These are phyloP conservation scores for Tylopilus sp. DNA, from an alignment of 1,284 basidiomycete genomes.

Conservation along the genomic window DNA sequence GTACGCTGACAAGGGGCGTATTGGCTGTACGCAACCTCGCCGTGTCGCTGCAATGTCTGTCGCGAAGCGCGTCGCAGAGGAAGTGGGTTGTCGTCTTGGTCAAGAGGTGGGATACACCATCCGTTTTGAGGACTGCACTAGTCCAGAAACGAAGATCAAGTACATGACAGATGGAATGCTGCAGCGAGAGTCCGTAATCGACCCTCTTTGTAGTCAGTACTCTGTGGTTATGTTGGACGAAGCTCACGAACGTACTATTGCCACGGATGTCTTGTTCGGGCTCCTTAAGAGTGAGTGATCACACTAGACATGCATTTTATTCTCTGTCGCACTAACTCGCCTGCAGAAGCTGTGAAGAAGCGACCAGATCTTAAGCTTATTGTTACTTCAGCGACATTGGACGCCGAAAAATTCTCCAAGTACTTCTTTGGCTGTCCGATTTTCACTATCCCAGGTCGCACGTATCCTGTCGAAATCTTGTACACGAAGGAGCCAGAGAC, in stretches of 20 bases:
- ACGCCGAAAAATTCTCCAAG: slow-evolving; percentile 98
- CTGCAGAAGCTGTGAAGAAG: slow-evolving; percentile 85
- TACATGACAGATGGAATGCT: slow-evolving; percentile 99
- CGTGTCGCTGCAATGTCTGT: slow-evolving; percentile 99
- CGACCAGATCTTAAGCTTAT: slow-evolving; percentile 96
- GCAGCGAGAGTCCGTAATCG: slow-evolving; percentile 93
- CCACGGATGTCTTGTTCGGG: slow-evolving; percentile 97
- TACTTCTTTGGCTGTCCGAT: slow-evolving; percentile 99
- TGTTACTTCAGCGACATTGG: slow-evolving; percentile 97
- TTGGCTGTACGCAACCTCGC: slow-evolving; percentile 97
- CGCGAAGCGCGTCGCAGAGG: slow-evolving; percentile 96
- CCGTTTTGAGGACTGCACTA: slow-evolving; percentile 98
- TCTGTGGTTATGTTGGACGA: slow-evolving; percentile 98
- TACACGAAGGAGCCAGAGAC: slow-evolving; percentile 98
- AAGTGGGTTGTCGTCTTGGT: slow-evolving; percentile 94
- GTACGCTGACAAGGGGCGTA: slow-evolving; percentile 81
- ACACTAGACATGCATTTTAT: not conserved
- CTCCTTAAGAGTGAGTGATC: slow-evolving; percentile 82
- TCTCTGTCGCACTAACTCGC: slow-evolving; percentile 19
- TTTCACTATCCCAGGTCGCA: slow-evolving; percentile 99
- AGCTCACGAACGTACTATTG: slow-evolving; percentile 97
- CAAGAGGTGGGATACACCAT: slow-evolving; percentile 99
- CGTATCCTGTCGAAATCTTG: slow-evolving; percentile 96
- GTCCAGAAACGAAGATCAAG: slow-evolving; percentile 97
- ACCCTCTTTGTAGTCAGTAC: slow-evolving; percentile 90